A percentile compares a stretch with the other conserved stretches of the same genome.
phyloP scores from a whole-genome alignment of 2,329 filamentous ascomycete genomes.

The Alternaria sp. region DNA sequence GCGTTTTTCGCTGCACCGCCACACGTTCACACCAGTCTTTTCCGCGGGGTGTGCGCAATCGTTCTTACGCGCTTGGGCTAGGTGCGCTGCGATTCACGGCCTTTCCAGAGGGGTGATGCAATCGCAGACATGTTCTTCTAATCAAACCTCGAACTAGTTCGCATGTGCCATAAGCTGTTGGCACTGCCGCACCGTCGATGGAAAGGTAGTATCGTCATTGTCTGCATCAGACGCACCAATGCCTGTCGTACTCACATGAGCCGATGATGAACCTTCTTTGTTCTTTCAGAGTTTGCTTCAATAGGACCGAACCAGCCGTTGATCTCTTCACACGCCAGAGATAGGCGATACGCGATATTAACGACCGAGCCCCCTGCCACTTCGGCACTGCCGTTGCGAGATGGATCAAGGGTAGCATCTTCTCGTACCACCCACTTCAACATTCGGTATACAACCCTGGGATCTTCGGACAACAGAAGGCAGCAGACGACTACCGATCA shows the following conservation, averaged over 20 bases:
- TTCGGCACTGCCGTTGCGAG: not conserved
- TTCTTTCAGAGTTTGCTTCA: not conserved
- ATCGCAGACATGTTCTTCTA: not conserved
- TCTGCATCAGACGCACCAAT: not conserved
- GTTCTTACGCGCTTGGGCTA: not conserved
- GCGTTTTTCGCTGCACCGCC: slow-evolving; percentile 1
- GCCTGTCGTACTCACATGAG: not conserved
- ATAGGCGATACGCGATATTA: not conserved
- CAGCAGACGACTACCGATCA: not conserved
- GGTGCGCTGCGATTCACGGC: not conserved
- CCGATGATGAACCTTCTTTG: not conserved
- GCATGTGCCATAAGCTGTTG: not conserved
- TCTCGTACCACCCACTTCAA: not conserved
- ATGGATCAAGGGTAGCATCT: not conserved
- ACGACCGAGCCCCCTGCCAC: not conserved
- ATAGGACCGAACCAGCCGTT: slow-evolving; percentile 1
- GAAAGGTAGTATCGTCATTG: not conserved
- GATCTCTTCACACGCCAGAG: not conserved
- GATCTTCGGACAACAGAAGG: not conserved
- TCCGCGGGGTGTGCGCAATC: not conserved
- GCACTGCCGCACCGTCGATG: not conserved
- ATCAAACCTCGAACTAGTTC: not conserved
- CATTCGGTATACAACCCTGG: not conserved
- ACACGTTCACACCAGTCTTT: slow-evolving; percentile 1
- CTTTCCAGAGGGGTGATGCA: not conserved